Evolutionary conservation across 805 yeast species (phyloP), one percentile per base, ranked within the genome.

Genomic region (Vanderwaltozyma tropicalis): DNA sequence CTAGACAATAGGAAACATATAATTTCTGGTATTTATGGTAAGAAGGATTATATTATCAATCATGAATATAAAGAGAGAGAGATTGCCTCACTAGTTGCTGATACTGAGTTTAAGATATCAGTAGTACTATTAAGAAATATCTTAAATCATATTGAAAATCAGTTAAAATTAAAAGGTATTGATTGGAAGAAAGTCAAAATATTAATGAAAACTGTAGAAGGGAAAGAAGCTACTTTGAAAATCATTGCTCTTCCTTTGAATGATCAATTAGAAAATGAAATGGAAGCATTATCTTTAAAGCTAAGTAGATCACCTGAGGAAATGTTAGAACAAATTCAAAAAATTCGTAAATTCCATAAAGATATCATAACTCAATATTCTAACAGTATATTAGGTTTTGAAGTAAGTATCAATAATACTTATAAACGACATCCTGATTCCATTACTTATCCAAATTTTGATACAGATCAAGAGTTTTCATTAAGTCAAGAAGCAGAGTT

Each of bases 91-190:
- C 58, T 48, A 41, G 53, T 81, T 35, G 95, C 89, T 0, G 76
- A 80, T 18, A 56, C 59, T 13, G 95, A 86, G 55, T 82, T 85
- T 55, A 71, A 68, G 44, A 53, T 72, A 15, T 77, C 87, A 6
- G 48, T 81, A 42, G 55, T 64, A 10, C 53, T 84, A 2, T 66
- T 82, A 62, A 57, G 62, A n/a, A 55, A 62, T 15, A 30, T 78
- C 1, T 43, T 80, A 39, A 61, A 38, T 9, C 32, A 67, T 19
- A 41, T 48, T 3, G 57, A 75, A 20, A 53, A 57, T 0, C 41
- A 48, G 5, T 49, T 60, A n/a, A 53, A 38, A 14, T 16, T 31
- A 11, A 41, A 36, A 21, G 29, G 35, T 9, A 26, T 40, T 2
- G 37, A 44, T 17, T 53, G 59, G 59, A 22, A 46, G 22, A 42